Conservation (phyloP, 2,329 filamentous ascomycete genomes). For the Nannizzia gypsea region DNA sequence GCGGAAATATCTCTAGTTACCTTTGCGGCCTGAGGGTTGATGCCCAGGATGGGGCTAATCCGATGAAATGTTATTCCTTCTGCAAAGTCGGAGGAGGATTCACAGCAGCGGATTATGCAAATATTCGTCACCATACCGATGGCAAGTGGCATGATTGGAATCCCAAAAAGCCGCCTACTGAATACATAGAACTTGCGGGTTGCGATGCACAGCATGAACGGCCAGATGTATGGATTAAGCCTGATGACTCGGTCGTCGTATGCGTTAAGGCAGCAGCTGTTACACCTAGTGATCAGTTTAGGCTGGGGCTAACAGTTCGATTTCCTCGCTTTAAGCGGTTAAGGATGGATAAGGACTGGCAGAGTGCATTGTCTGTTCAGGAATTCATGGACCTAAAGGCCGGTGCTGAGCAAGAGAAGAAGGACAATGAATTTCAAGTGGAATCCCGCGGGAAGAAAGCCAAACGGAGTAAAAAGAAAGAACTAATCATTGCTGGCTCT, state of each 20-base stretch:
- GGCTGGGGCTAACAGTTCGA: conserved; percentile 62
- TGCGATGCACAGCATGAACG: conserved; percentile 62
- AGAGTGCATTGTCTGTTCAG: conserved; percentile 61
- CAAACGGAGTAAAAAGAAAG: conserved; percentile 50
- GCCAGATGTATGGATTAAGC: conserved; percentile 88
- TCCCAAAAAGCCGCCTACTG: conserved; percentile 57
- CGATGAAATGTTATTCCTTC: conserved; percentile 81
- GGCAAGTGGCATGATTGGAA: conserved; percentile 91
- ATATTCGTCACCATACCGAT: conserved; percentile 71
- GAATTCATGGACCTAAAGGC: conserved; percentile 64
- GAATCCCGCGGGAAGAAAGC: conserved; percentile 53
- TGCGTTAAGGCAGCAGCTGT: conserved; percentile 81
- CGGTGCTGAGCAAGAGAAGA: conserved; percentile 56
- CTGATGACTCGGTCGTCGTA: conserved; percentile 74
- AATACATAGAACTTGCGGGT: conserved; percentile 71
- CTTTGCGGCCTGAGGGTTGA: conserved; percentile 76
- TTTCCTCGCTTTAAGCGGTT: conserved; percentile 83
- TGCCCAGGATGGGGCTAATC: conserved; percentile 42
- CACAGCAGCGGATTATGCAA: conserved; percentile 68
- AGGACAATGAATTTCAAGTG: conserved; percentile 65
- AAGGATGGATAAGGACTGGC: conserved; percentile 74
- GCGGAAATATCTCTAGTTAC: conserved; percentile 73
- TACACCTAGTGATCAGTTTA: conserved; percentile 63
- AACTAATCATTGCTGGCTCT: conserved; percentile 62
- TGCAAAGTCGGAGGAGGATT: conserved; percentile 97